These are phyloP conservation scores for Xylaria palmicola DNA, from an alignment of 495 filamentous ascomycete species.

Conservation along the genomic window DNA sequence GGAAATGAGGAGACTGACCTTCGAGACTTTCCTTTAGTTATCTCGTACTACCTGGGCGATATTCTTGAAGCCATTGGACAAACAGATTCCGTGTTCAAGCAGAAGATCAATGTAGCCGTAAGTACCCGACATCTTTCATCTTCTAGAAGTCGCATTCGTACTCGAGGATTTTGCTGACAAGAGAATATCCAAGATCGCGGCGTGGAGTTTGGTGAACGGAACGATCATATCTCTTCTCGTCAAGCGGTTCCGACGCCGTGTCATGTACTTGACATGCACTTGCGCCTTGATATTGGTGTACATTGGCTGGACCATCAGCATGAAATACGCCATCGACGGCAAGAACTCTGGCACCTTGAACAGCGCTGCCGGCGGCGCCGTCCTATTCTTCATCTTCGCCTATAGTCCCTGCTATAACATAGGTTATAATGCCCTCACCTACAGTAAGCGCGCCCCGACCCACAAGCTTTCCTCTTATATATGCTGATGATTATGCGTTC, in stretches of 20 bases:
- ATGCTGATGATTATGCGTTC: neutral
- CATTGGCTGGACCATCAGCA: constrained; percentile 59
- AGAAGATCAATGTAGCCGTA: constrained; percentile 56
- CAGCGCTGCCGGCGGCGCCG: constrained; percentile 41
- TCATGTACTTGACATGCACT: constrained; percentile 59
- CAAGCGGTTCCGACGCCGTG: constrained; percentile 51
- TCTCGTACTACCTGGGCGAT: constrained; percentile 56
- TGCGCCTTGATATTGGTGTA: constrained; percentile 54
- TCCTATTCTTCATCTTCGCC: constrained; percentile 60
- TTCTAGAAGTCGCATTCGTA: neutral
- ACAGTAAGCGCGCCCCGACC: constrained; percentile 44
- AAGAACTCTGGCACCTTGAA: constrained; percentile 37
- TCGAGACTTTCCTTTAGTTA: constrained; percentile 23
- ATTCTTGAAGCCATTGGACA: constrained; percentile 50
- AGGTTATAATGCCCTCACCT: constrained; percentile 68
- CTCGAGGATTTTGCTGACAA: too few relatives aligned
- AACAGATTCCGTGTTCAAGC: constrained; percentile 51
- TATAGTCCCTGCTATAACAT: constrained; percentile 66
- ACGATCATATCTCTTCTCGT: constrained; percentile 51
- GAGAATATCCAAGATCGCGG: constrained; percentile 4
- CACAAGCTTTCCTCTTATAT: neutral
- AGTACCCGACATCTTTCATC: neutral
- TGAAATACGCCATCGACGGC: constrained; percentile 49
- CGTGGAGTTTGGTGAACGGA: constrained; percentile 11
- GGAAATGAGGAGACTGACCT: neutral